These are phyloP conservation scores for Trypanosoma platydactyli DNA, from an alignment of 208 protist species.

Conservation along the genomic window DNA sequence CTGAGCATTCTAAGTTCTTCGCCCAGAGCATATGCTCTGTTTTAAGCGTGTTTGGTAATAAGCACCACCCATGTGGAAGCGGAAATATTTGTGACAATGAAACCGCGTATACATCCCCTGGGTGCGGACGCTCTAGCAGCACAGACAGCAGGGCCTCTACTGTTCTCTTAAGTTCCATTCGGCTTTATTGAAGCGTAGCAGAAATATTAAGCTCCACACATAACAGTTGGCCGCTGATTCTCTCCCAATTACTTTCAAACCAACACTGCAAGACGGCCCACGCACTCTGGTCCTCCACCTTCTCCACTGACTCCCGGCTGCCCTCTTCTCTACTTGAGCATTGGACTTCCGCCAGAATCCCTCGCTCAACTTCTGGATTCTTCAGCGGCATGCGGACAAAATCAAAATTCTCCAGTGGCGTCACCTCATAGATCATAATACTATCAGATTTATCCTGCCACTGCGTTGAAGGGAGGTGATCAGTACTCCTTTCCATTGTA, in stretches of 20 bases:
- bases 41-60: background rate
- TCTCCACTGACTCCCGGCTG: background rate
- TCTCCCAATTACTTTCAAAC: background rate
- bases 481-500: no score
- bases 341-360: background rate
- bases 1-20: background rate
- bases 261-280: constrained; percentile 3
- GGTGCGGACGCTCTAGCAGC: constrained; percentile 1
- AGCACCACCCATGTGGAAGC: constrained; percentile 1
- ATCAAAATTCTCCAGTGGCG: background rate
- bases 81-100: constrained; percentile 1
- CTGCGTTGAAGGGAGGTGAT: background rate
- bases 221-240: background rate
- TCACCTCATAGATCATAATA: background rate
- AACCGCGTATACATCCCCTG: background rate
- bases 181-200: background rate
- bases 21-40: background rate
- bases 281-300: background rate
- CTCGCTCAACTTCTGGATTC: background rate
- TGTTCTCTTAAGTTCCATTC: background rate
- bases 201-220: background rate
- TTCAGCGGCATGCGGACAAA: background rate
- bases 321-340: background rate
- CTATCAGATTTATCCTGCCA: background rate
- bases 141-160: background rate